A percentile compares a stretch with the other conserved stretches of the same genome.
These are phyloP conservation scores for Ichthyophthirius multifiliis DNA, from an alignment of 169 alveolate species.

Conservation along the genomic window DNA sequence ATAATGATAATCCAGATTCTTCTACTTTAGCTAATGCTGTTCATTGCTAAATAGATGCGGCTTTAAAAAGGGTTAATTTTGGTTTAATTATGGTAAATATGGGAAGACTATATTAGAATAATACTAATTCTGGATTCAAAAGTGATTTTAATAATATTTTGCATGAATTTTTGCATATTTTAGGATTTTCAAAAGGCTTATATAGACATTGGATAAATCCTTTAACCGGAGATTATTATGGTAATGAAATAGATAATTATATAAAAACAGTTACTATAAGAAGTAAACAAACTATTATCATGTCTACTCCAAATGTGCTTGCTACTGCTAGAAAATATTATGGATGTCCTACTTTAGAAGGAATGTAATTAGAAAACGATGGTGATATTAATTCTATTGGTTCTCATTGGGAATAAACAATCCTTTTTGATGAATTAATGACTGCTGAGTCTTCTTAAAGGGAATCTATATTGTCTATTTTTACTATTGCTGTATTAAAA, in stretches of 20 bases:
- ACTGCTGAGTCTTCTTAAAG: slow-evolving; percentile 10
- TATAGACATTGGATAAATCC: not conserved
- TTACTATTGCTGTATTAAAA: slow-evolving; percentile 27
- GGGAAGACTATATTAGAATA: not conserved
- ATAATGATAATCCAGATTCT: not conserved
- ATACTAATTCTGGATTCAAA: not conserved
- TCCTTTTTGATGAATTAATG: slow-evolving; percentile 41
- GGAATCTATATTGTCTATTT: not conserved
- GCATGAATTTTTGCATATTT: not conserved
- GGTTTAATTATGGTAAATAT: not conserved
- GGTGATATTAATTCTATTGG: slow-evolving; percentile 39
- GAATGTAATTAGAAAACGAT: slow-evolving; percentile 42
- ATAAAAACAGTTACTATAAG: not conserved
- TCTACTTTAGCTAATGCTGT: not conserved
- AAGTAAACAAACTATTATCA: not conserved
- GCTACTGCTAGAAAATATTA: slow-evolving; percentile 28
- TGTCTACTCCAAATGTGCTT: slow-evolving; percentile 34
- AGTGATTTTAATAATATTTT: not conserved
- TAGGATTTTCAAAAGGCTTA: not conserved
- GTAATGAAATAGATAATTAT: not conserved
- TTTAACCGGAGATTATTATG: not conserved
- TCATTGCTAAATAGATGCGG: too few species aligned
- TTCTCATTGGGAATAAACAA: slow-evolving; percentile 41
- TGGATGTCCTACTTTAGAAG: slow-evolving; percentile 24
- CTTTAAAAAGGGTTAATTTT: too few species aligned